These are phyloP conservation scores for Cupressus sempervirens DNA, from an alignment of 75 land plant genomes.

Conservation along the genomic window DNA sequence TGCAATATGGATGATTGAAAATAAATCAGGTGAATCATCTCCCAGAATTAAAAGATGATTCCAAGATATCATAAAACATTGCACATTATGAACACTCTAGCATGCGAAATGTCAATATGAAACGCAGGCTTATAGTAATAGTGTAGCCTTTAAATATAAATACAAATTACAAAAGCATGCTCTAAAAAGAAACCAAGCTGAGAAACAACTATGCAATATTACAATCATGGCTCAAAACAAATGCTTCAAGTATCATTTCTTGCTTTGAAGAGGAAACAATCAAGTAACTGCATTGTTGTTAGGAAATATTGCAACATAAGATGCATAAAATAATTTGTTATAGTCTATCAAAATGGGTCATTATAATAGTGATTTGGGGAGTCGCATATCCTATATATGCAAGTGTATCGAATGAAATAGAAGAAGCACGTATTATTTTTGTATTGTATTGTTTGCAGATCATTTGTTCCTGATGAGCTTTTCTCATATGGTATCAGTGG, in stretches of 20 bases:
- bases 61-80: background rate
- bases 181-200: background rate
- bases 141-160: background rate
- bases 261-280: background rate
- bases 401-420: too few relatives aligned
- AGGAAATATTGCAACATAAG: too few relatives aligned
- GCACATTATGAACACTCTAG: background rate
- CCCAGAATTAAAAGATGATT: background rate
- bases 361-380: too few relatives aligned
- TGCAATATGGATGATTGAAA: constrained; percentile 23
- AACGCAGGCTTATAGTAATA: background rate
- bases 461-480: too few relatives aligned
- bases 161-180: background rate
- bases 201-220: background rate
- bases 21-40: constrained; percentile 3
- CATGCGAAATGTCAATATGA: background rate
- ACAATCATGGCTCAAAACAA: background rate
- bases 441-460: too few relatives aligned
- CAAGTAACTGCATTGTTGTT: background rate
- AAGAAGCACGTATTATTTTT: too few relatives aligned
- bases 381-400: too few relatives aligned
- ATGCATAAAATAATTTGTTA: too few relatives aligned
- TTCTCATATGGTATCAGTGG: too few relatives aligned
- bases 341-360: too few relatives aligned
- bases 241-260: background rate